Base-by-base conservation (phyloP, 2,329 filamentous ascomycete species). In the Madurella mycetomatis region DNA sequence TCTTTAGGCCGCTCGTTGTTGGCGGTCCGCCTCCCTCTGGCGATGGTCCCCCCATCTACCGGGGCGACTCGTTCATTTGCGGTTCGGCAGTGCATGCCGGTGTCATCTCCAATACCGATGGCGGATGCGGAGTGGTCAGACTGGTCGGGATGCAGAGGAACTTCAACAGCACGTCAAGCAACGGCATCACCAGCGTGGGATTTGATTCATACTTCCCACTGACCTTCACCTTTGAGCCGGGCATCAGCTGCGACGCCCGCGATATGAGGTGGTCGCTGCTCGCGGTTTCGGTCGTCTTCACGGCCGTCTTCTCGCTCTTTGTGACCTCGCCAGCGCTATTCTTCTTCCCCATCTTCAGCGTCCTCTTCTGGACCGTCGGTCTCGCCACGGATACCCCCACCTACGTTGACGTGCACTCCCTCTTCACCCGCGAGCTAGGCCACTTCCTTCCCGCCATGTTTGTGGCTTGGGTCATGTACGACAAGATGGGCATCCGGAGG, bases 151-250 rank as follows among this genome's bases (percentile, higher is more conserved):
- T 84, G 43, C 79, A 83, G 58, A 72, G 74, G 51, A 72, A 76
- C 51, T 92, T 83, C 65, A 74, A 78, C 31, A 77, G 81, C 41
- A 84, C 85, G 9, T 79, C 81, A 46, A 78, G 77, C n/a, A 78
- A 95, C 65, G 89, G 87, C 49, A 90, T 97, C 59, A 72, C 76
- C 30, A 95, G 90, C 59, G 76, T 89, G 51, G 80, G 72, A 4
- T 99, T 99, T 67, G 82, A 91, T 58, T 92, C 90, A 0, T 90
- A 90, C 60, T 99, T 99, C 64, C 94, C 94, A 1, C 85, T 89
- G 31, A 86, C 91, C 0, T 96, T 90, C 68, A 83, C 82, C 16
- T 97, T 99, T 62, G 72, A 88, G 4, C 70, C 76, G 4, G 79
- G 79, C 32, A 78, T 90, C 7, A 72, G 79, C 13, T 87, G 90